These are phyloP conservation scores for Microcos paniculata DNA, from an alignment of 345 rosid species.

Conservation along the genomic window DNA sequence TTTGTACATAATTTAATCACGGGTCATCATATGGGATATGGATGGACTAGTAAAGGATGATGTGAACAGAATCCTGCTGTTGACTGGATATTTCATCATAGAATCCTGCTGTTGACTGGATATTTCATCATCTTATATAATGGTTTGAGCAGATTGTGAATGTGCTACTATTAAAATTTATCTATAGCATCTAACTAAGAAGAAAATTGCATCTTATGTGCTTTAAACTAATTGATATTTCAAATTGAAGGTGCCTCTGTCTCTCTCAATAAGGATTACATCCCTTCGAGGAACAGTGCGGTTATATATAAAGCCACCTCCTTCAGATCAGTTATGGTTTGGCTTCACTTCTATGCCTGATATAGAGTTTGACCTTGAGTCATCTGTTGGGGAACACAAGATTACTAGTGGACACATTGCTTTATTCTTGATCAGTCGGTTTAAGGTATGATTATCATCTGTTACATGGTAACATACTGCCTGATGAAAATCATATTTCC, in stretches of 20 bases:
- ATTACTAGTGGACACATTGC: constrained; percentile 69
- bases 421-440: constrained; percentile 63
- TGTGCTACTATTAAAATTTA: not conserved
- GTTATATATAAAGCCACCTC: constrained; percentile 86
- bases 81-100: not conserved
- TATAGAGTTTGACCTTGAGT: constrained; percentile 69
- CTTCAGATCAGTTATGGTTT: constrained; percentile 92
- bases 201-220: not conserved
- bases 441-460: constrained; percentile 58
- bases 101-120: not conserved
- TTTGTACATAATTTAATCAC: not conserved
- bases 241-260: constrained; percentile 69
- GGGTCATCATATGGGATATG: not conserved
- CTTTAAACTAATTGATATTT: constrained; percentile 22
- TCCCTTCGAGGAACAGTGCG: constrained; percentile 82
- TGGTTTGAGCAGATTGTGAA: not conserved
- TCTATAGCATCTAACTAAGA: not conserved
- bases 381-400: constrained; percentile 88
- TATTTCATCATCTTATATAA: not conserved
- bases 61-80: not conserved
- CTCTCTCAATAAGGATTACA: constrained; percentile 75
- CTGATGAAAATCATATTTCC: not conserved
- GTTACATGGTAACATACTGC: not conserved
- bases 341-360: constrained; percentile 92
- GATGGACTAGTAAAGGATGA: not conserved